Percentiles rank a stretch among this genome's conserved stretches.
phyloP scores from a whole-genome alignment of 2,329 filamentous ascomycete genomes.

The Phaeomoniella chlamydospora region DNA sequence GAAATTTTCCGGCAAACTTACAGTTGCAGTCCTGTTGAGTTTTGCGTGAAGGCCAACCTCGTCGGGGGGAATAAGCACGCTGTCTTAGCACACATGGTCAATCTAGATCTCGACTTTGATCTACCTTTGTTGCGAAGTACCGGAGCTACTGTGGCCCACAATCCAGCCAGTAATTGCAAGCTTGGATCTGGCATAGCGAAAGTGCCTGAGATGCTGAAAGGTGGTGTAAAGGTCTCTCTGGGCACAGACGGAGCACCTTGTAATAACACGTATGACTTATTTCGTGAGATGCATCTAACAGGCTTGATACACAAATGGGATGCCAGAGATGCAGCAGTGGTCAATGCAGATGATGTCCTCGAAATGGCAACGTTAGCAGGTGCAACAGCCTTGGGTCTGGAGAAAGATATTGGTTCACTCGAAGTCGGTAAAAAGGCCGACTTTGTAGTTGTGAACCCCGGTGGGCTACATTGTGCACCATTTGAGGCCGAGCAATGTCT shows the following conservation, averaged over 20 bases:
- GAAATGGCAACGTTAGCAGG: constrained; percentile 39
- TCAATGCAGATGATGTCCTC: constrained; percentile 30
- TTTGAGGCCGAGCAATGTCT: constrained; percentile 19
- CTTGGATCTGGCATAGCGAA: no score
- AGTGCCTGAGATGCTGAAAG: no score
- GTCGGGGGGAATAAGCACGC: no score
- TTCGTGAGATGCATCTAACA: constrained; percentile 38
- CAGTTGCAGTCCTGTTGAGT: no score
- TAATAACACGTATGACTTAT: constrained; percentile 36
- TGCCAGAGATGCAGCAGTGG: constrained; percentile 24
- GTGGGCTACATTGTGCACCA: constrained; percentile 20
- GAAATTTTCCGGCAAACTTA: no score
- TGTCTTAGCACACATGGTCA: no score
- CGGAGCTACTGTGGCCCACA: no score
- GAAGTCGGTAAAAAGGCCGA: constrained; percentile 28
- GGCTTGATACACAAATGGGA: constrained; percentile 33
- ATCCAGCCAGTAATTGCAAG: no score
- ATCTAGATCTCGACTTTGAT: no score
- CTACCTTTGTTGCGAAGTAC: no score
- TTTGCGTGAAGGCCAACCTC: no score
- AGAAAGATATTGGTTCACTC: constrained; percentile 21
- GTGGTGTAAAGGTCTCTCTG: constrained; percentile 30
- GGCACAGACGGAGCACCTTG: constrained; percentile 41
- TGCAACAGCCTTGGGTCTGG: constrained; percentile 31
- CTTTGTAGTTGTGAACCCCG: constrained; percentile 19